Evolutionary conservation across 306 rosid species (phyloP).

Genomic region (Ormosia semicastrata): DNA sequence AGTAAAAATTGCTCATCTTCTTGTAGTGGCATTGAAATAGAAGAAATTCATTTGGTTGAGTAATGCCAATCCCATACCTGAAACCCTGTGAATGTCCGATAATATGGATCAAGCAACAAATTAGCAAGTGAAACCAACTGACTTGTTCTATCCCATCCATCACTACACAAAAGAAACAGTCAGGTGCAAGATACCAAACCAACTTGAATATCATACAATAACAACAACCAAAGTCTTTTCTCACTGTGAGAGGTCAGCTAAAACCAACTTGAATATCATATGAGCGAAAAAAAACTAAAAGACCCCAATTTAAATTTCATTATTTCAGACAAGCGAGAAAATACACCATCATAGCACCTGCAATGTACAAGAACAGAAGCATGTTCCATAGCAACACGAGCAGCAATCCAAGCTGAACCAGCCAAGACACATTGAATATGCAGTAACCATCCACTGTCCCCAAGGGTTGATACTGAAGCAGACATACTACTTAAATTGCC

Average conservation of each 20-base stretch:
- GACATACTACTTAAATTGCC: conserved; percentile 99
- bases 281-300: neutral
- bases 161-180: conserved; percentile 52
- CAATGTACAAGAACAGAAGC: conserved; percentile 98
- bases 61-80: conserved; percentile 59
- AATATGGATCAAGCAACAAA: conserved; percentile 93
- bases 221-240: no score
- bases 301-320: conserved; percentile 1
- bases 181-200: conserved; percentile 11
- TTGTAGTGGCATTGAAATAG: neutral
- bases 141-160: conserved; percentile 99
- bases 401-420: conserved; percentile 98
- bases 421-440: conserved; percentile 91
- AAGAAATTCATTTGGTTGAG: conserved; percentile 20
- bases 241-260: no score
- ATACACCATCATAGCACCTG: conserved; percentile 56
- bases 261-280: neutral
- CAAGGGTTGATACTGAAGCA: conserved; percentile 92
- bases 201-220: neutral
- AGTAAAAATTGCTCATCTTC: neutral
- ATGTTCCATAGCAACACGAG: conserved; percentile 82
- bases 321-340: conserved; percentile 11
- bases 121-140: conserved; percentile 90
- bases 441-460: conserved; percentile 95
- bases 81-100: conserved; percentile 86